Conservation (phyloP, 306 rosid genomes). For the Sindora glabra region DNA sequence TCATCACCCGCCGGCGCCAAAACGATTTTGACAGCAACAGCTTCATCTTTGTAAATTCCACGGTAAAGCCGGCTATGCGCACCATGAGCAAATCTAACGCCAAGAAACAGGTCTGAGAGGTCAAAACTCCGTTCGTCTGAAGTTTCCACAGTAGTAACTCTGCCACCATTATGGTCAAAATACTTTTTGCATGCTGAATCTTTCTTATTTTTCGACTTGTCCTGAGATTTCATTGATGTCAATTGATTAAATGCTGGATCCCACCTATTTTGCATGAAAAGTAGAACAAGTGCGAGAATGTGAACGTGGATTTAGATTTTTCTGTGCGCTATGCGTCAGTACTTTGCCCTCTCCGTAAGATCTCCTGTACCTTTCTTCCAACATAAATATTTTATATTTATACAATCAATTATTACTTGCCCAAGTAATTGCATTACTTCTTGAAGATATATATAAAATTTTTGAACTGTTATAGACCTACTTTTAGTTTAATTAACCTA, state of each 20-base stretch:
- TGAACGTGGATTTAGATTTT: too few species aligned
- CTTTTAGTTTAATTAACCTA: too few species aligned
- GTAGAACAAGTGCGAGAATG: too few species aligned
- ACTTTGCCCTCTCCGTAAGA: too few species aligned
- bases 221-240: slow-evolving; percentile 29
- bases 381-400: too few species aligned
- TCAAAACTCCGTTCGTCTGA: slow-evolving; percentile 71
- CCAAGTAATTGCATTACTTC: too few species aligned
- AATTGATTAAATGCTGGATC: slow-evolving; percentile 38
- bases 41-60: slow-evolving; percentile 64
- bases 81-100: slow-evolving; percentile 91
- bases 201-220: slow-evolving; percentile 36
- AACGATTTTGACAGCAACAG: slow-evolving; percentile 85
- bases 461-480: too few species aligned
- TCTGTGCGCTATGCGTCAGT: too few species aligned
- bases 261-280: too few species aligned
- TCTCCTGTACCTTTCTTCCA: too few species aligned
- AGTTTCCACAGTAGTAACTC: slow-evolving; percentile 63
- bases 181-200: slow-evolving; percentile 62
- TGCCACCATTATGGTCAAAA: slow-evolving; percentile 84
- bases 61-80: slow-evolving; percentile 92
- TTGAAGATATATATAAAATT: too few species aligned
- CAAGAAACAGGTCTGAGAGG: slow-evolving; percentile 70
- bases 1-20: slow-evolving; percentile 73
- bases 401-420: too few species aligned